Evolutionary conservation across 345 rosid species (phyloP), one percentile per base, ranked within the genome.

Genomic region (Rhodamnia argentea): DNA sequence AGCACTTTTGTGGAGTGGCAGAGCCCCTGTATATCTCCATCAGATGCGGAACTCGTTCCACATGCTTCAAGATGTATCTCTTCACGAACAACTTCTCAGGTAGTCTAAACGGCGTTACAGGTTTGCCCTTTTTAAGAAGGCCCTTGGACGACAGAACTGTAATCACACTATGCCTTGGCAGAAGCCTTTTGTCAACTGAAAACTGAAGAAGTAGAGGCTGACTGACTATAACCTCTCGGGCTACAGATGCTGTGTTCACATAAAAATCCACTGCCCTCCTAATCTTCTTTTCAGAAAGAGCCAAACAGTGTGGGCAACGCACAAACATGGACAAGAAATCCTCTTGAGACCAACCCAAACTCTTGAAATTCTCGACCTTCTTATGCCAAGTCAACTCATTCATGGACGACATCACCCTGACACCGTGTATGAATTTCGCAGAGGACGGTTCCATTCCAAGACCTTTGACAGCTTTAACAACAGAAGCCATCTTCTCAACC

Each of bases 291-390:
- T 86, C 88, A 7, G 90, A 87, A 40, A 10, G 7, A 32, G 14
- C 55, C 40, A 85, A 27, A 37, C 83, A 83, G n/a, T 13, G 26
- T 2, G 90, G 89, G 11, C 42, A 1, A 27, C 70, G 42, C 75
- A 52, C 82, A 74, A 90, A 90, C 50, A 75, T 70, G 15, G 37
- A 32, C 5, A 86, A 42, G 52, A 87, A 86, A 10, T 90, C 88
- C 55, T 89, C 87, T 37, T 87, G 82, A 24, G 76, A 87, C 87
- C 88, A 90, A 3, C 92, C 92, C 52, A 87, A 16, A 74, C 90
- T 88, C 87, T 89, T 82, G 32, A 88, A n/a, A 23, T 87, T 4
- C 37, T 86, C 87, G 12, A 89, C 83, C 84, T 85, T 89, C 76
- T 44, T 86, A 81, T 85, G 83, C 88, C 87, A 78, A 22, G 85